Base-by-base conservation (phyloP, 2,329 filamentous ascomycete genomes). In the Trichoderma oligosporum region DNA sequence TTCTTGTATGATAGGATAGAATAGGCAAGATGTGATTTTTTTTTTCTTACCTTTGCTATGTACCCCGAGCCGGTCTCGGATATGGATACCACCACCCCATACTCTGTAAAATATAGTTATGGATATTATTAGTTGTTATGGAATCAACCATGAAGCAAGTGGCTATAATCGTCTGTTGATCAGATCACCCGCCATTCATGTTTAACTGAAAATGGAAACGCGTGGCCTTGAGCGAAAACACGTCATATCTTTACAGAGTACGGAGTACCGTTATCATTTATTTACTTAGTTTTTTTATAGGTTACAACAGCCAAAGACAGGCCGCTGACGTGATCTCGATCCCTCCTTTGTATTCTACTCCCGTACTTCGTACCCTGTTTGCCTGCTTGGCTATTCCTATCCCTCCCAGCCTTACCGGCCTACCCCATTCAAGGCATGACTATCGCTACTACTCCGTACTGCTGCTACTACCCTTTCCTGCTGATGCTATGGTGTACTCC, bases 271-370 rank as follows among this genome's bases (percentile, higher is more conserved):
- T 9, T 20, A 38, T 45, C 25, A 36, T 38, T 33, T n/a, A 6
- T 24, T 33, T 7, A n/a, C n/a, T 7, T 24, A 24, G 18, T 49
- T 35, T 48, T 7, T 18, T 20, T 2, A 5, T 33, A 11, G 2
- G 14, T 18, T 41, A 29, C 6, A 27, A 45, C 33, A 33, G 29
- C 44, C 31, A 38, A 41, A 24, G 27, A n/a, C n/a, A n/a, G 31
- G 29, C 16, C 42, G 51, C 51, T 54, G 51, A 54, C 51, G 51
- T 54, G 51, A 54, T 54, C 51, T 54, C 39, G 41, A 54, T 54
- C 51, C 51, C 22, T 38, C 31, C 41, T 20, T 33, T n/a, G n/a
- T n/a, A n/a, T n/a, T n/a, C n/a, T n/a, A n/a, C n/a, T n/a, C n/a
- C n/a, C n/a, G n/a, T n/a, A n/a, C n/a, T n/a, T n/a, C n/a, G n/a